Evolutionary conservation across 257 asterid genomes (phyloP), one percentile per base, ranked within the genome.

Genomic region (Anisodus tanguticus): DNA sequence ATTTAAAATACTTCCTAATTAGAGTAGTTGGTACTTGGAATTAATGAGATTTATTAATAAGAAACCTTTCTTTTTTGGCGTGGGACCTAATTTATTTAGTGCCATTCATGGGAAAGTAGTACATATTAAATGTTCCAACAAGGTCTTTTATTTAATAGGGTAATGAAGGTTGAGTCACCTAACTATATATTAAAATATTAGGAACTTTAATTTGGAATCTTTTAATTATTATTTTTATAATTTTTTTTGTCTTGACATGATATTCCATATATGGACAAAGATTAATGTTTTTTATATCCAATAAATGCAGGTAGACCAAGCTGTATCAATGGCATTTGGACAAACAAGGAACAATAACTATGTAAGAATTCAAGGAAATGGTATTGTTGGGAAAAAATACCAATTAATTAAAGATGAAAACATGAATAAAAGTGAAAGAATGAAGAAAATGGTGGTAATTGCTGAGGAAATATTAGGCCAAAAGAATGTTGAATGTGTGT

Each of bases 261-360:
- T 26, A 51, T 3, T 51, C 47, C 15, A 76, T 76, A 26, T 49
- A 76, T 26, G 64, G 81, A 76, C 26, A 51, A 76, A 76, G 19
- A 53, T 15, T 78, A 62, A 53, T 64, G 54, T 11, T 58, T 59
- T 43, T 63, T 60, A 41, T 81, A n/a, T 64, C 10, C 0, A 64
- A 82, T 19, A 17, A 54, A 76, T 51, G 31, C 85, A 94, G 98
- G 98, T 95, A 60, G 98, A 95, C 85, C 96, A 95, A 88, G 96
- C 98, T 11, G 94, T 95, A 58, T 92, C 98, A 1, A 91, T 93
- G 98, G 98, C 98, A 47, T 95, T 95, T 90, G 92, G 95, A 17
- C 86, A 91, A 26, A 86, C 83, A 7, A 85, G 94, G n/a, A 59
- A 39, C 11, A 88, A 84, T 12, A 95, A 87, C 82, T 95, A 95